Evolutionary conservation across 2,329 filamentous ascomycete genomes (phyloP), one percentile per base, ranked within the genome.

Genomic region (Allantophomopsis cytisporea): DNA sequence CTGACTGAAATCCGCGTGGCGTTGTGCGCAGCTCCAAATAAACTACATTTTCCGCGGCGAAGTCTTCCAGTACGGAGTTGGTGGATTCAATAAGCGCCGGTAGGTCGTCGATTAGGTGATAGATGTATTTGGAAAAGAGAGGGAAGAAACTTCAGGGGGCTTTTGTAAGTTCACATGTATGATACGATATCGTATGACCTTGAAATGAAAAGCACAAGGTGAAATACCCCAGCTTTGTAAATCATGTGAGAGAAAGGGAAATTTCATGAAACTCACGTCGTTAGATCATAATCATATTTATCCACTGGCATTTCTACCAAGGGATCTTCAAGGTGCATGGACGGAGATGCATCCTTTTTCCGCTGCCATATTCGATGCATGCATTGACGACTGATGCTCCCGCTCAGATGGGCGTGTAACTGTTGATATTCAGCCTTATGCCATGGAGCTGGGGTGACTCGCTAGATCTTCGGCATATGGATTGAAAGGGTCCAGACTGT

Each of bases 11-110:
- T 2, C 69, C 66, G 39, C 85, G 73, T 1, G 85, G 85, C 1
- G 83, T 91, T 1, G 84, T 89, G 34, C 85, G 76, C 17, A 91
- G 70, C 55, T 93, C 85, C 11, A 88, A 68, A 53, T 91, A 89
- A 41, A 73, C 67, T 13, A 89, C 78, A 30, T 82, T 81, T 52
- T 91, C 84, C 18, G 58, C 55, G 38, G 71, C 64, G 51, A 91
- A 93, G 49, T 76, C 70, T 15, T 61, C 44, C 6, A 86, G 65
- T 35, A 88, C 82, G 5, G 72, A 68, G 33, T 60, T 63, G 1
- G 83, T 86, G 18, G 81, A 74, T 49, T 73, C 68, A 32, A 60
- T 62, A 36, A 85, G 61, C 46, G 75, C 74, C 3, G 65, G 57
- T 10, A 67, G 58, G 49, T 82, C 74, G 50, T 74, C 75, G 59